Evolutionary conservation across 2,329 filamentous ascomycete species (phyloP), one percentile per base, ranked within the genome.

Genomic region (Hypomyces perniciosus): DNA sequence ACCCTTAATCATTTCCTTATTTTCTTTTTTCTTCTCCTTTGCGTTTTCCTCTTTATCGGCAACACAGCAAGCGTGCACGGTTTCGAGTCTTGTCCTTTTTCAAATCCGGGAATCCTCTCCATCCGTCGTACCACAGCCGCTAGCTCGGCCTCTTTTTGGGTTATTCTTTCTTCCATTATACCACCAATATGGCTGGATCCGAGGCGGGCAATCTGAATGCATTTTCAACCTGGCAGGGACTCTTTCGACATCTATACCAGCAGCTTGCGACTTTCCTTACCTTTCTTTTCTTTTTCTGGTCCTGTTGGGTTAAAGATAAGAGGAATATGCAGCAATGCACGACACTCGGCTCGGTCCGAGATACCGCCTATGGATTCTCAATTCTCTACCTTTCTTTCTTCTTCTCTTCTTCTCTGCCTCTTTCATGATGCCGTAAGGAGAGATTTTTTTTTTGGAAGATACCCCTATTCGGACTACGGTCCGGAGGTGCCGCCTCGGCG

Each of bases 271-370:
- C 54, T 58, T 59, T 60, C 59, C 61, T 59, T 59, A 62, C 59
- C 56, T 53, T 66, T 58, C 51, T 58, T 54, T 61, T 59, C 59
- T 59, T 50, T 62, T 59, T 58, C 39, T 48, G 55, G 55, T 56
- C 48, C 48, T 46, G 54, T 57, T 60, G 60, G 63, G 58, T 65
- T 62, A 65, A 69, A 76, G 72, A 74, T 68, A 79, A 80, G 76
- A 81, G 72, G 72, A 78, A 76, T 64, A 77, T 73, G 79, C 79
- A 83, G 79, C 79, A 80, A 83, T 83, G 79, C 79, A 79, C 71
- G 68, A 68, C 63, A 67, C 69, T 74, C 72, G 74, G 73, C 70
- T 61, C 58, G 69, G 69, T 64, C 70, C 72, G 72, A 76, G 72
- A 73, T 71, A 69, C 65, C 63, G 63, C 62, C 58, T 58, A 63